phyloP scores from a whole-genome alignment of 495 filamentous ascomycete species.

The Aspergillus olivimuriae region DNA sequence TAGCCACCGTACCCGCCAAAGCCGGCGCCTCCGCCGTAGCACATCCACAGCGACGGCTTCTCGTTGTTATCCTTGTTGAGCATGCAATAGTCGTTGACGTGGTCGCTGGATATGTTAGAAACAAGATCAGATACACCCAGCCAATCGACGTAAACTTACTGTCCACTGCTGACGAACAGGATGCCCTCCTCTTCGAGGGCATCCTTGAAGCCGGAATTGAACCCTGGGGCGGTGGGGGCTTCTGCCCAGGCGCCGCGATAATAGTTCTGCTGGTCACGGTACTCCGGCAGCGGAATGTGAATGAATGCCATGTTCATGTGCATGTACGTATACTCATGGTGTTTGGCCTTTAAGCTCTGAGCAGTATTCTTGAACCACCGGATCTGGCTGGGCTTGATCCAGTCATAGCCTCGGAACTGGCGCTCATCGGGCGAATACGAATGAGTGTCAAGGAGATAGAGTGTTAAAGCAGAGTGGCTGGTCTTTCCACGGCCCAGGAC shows the following conservation, averaged over 20 bases:
- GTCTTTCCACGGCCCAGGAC: slow-evolving; percentile 72
- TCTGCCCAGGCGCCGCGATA: slow-evolving; percentile 66
- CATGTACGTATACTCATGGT: slow-evolving; percentile 77
- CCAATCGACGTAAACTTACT: too few species aligned
- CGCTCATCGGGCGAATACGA: slow-evolving; percentile 86
- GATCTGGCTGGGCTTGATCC: slow-evolving; percentile 90
- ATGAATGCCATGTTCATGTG: slow-evolving; percentile 98
- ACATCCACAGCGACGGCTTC: slow-evolving; percentile 90
- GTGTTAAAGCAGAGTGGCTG: slow-evolving; percentile 79
- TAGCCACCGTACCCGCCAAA: slow-evolving; percentile 95
- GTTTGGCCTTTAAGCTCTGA: slow-evolving; percentile 57
- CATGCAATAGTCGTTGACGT: slow-evolving; percentile 94
- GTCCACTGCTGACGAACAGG: slow-evolving; percentile 81
- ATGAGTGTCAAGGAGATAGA: slow-evolving; percentile 93
- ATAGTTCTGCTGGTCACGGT: slow-evolving; percentile 45
- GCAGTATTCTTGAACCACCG: slow-evolving; percentile 84
- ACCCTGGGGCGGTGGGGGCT: slow-evolving; percentile 72
- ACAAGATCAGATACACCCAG: too few species aligned
- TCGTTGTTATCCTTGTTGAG: slow-evolving; percentile 42
- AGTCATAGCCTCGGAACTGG: slow-evolving; percentile 84
- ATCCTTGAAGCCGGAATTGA: slow-evolving; percentile 82
- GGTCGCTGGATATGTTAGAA: slow-evolving; percentile 54
- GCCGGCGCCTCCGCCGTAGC: slow-evolving; percentile 82
- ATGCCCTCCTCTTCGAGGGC: slow-evolving; percentile 80
- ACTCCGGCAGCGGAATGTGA: slow-evolving; percentile 93